Conservation (phyloP, 2,329 filamentous ascomycete species). For the Cladosporium sp. region DNA sequence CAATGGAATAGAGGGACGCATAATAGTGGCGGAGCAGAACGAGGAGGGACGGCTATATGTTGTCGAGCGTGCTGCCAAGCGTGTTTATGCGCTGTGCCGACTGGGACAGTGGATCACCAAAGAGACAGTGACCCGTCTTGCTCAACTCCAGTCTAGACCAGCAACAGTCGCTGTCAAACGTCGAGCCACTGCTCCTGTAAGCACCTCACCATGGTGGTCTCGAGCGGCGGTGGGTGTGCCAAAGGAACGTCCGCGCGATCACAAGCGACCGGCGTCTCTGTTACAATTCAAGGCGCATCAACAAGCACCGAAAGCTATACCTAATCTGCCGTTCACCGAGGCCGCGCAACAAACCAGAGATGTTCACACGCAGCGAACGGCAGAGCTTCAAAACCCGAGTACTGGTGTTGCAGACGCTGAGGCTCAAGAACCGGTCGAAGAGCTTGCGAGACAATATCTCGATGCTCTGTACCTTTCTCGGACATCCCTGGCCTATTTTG, state of each 20-base stretch:
- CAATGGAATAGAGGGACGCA: slow-evolving; percentile 48
- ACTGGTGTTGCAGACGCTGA: not conserved
- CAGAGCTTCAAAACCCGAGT: not conserved
- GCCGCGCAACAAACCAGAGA: not conserved
- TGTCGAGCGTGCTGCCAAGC: slow-evolving; percentile 63
- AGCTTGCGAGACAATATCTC: slow-evolving; percentile 40
- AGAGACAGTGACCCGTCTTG: slow-evolving; percentile 52
- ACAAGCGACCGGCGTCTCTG: slow-evolving; percentile 22
- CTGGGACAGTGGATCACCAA: slow-evolving; percentile 67
- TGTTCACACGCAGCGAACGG: not conserved
- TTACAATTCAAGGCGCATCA: slow-evolving; percentile 21
- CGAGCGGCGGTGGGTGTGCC: slow-evolving; percentile 25
- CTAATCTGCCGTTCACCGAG: not conserved
- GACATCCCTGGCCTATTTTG: slow-evolving; percentile 79
- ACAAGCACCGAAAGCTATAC: not conserved
- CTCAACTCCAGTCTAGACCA: slow-evolving; percentile 33
- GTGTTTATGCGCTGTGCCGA: slow-evolving; percentile 67
- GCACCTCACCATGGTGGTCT: slow-evolving; percentile 20
- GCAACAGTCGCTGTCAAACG: slow-evolving; percentile 34
- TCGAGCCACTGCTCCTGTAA: slow-evolving; percentile 26
- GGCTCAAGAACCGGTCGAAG: slow-evolving; percentile 28
- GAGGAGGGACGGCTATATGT: slow-evolving; percentile 57
- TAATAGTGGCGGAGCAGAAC: slow-evolving; percentile 64
- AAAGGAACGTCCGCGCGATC: not conserved
- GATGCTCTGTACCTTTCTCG: slow-evolving; percentile 53